Base-by-base conservation (phyloP, 2,329 filamentous ascomycete species). In the Epicoccum nigrum region DNA sequence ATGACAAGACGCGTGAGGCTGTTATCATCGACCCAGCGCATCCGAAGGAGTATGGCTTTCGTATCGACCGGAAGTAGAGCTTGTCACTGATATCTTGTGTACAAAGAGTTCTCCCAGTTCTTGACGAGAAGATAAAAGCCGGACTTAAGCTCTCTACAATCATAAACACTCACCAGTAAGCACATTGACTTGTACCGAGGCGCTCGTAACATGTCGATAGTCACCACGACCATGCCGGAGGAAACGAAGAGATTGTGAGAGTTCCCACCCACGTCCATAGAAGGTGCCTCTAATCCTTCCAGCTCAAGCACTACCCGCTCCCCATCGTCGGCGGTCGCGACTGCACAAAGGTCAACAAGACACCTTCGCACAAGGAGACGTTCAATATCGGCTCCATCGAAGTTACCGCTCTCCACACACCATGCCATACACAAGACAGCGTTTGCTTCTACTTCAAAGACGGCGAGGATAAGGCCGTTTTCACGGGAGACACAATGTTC, bases 351-450 rank as follows among this genome's bases (percentile, higher is more conserved):
- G 93, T 97, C 38, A 92, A 87, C 19, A 81, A 81, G 63, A 95
- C 88, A 0, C 93, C 93, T 0, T 75, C 77, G 2, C 84, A 97
- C 71, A 85, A 86, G 31, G 85, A 90, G 59, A 84, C 80, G 3
- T 96, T 97, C 79, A 87, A 84, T 57, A 85, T 99, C 56, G 94
- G 94, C 48, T 79, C 83, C 61, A 94, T 99, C 72, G 82, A 83
- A 12, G 88, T 97, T 50, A 93, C 84, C 70, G 89, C 90, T 19
- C 79, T 97, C n/a, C 89, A 97, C 76, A 99, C 94, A 11, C 94
- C 94, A 1, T 99, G 94, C 74, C 94, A 99, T 73, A 99, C 94
- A 1, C 92, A 97, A 77, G 94, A 99, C 77, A 97, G 92, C 74
- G 96, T 99, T 71, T 99, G 94, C 80, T 99, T 87, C 79, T 90